phyloP scores from a whole-genome alignment of 2,329 filamentous ascomycete species.

The Pseudogymnoascus sp. region DNA sequence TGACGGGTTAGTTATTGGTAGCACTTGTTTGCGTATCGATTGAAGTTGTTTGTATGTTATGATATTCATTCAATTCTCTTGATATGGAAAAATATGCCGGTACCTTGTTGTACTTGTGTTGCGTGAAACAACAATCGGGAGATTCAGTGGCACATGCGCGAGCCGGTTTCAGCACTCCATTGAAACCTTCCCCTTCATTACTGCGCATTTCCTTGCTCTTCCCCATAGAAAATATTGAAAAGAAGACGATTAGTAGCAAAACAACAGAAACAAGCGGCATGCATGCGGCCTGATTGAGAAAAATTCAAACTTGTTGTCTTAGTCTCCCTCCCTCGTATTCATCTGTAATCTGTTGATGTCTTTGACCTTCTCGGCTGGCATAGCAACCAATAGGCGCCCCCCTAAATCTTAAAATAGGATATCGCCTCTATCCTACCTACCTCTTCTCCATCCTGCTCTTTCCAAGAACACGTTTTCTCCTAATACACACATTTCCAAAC shows the following conservation, averaged over 20 bases:
- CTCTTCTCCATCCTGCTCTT: background rate
- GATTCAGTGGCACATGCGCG: background rate
- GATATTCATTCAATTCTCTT: slow-evolving; percentile 1
- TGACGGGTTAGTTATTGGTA: background rate
- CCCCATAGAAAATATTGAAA: background rate
- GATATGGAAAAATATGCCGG: background rate
- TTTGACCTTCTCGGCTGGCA: background rate
- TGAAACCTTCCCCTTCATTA: background rate
- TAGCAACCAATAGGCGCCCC: background rate
- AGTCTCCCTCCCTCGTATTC: background rate
- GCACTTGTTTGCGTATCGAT: background rate
- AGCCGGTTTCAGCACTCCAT: background rate
- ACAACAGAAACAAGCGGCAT: background rate
- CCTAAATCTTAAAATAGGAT: slow-evolving; percentile 6
- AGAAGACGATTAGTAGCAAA: background rate
- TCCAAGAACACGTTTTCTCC: background rate
- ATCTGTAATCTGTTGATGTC: background rate
- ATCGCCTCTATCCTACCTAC: background rate
- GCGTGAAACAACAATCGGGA: background rate
- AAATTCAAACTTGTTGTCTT: background rate
- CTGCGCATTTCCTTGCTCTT: background rate
- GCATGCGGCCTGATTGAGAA: background rate
- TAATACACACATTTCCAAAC: background rate
- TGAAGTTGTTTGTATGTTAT: background rate
- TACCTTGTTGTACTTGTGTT: background rate